Evolutionary conservation across 2,329 filamentous ascomycete genomes (phyloP), one percentile per base, ranked within the genome.

Genomic region (Alternaria angustiovoidea): DNA sequence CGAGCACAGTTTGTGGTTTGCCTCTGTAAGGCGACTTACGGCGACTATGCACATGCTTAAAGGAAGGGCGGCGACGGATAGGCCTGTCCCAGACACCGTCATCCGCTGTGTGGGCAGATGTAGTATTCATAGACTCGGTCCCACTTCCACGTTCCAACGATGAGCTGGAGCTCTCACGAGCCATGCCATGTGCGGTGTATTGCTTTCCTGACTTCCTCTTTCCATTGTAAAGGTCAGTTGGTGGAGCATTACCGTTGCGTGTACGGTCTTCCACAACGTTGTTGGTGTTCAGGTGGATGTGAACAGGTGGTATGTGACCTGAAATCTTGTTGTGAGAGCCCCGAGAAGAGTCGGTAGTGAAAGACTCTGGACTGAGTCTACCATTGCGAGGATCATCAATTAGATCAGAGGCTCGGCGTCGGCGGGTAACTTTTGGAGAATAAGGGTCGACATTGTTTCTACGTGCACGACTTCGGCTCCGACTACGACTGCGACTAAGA

Each of bases 81-180:
- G 65, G 63, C 11, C 44, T 44, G 4, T 65, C 66, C 54, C 72
- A 73, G 48, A 73, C 57, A 30, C 63, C 62, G 42, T 71, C 67
- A 11, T 67, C 66, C 28, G 64, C 61, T 41, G 65, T 69, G 32
- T 67, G 66, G 8, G 57, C 47, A 6, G 71, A 74, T 4, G 66
- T 64, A 30, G 59, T 58, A 16, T 64, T 60, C 39, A 63, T 64
- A 9, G 68, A 72, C 8, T 60, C 63, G 1, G 68, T 72, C 24
- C 69, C 69, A 39, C 71, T 74, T 55, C 63, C 66, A 7, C 63
- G 56, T 22, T 68, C 60, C 46, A 52, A 64, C 2, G 66, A 74
- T n/a, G 58, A 59, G 9, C 34, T 26, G 5, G 54, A 57, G 32
- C 5, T 52, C 16, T 59, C 57, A 14, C 69, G 66, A 8, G 68